Percentiles rank a stretch among this genome's conserved stretches.
Evolutionary conservation across 495 filamentous ascomycete species (phyloP).

Genomic region (Hypoxylon lienhwacheense): DNA sequence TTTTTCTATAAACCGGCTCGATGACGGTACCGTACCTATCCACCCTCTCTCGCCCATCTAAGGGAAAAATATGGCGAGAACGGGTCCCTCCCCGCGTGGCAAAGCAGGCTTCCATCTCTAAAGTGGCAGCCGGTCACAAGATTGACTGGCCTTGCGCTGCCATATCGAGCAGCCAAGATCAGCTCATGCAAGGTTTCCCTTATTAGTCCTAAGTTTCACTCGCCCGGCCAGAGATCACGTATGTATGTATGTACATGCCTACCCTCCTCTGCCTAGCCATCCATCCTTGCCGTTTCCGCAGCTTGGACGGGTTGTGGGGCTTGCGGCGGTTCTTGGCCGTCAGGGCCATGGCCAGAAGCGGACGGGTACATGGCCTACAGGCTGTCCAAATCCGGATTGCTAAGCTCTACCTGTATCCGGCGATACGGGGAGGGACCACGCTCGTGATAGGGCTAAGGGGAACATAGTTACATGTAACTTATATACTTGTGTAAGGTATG

Average conservation of each 20-base stretch:
- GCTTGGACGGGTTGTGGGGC: conserved; percentile 27
- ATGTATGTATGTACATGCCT: too few relatives aligned
- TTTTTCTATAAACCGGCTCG: too few relatives aligned
- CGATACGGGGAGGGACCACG: background rate
- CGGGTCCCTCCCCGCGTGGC: conserved; percentile 29
- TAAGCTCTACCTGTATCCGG: too few relatives aligned
- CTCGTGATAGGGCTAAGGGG: conserved; percentile 1
- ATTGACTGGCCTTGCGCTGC: conserved; percentile 30
- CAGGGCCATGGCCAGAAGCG: conserved; percentile 5
- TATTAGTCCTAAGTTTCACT: conserved; percentile 29
- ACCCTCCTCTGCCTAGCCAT: conserved; percentile 23
- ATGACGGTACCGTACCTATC: too few relatives aligned
- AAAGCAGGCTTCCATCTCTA: conserved; percentile 21
- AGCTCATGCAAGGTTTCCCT: conserved; percentile 25
- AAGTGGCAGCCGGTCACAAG: conserved; percentile 24
- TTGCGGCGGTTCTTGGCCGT: background rate
- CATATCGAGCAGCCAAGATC: conserved; percentile 16
- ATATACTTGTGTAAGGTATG: background rate
- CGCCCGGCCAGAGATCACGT: conserved; percentile 14
- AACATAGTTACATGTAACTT: background rate
- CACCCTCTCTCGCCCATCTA: conserved; percentile 18
- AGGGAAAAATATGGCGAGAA: conserved; percentile 26
- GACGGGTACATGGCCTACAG: conserved; percentile 8
- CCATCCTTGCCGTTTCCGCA: conserved; percentile 9
- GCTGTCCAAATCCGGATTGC: conserved; percentile 4